Evolutionary conservation across 345 rosid species (phyloP).

Genomic region (Eutrema heterophyllum): DNA sequence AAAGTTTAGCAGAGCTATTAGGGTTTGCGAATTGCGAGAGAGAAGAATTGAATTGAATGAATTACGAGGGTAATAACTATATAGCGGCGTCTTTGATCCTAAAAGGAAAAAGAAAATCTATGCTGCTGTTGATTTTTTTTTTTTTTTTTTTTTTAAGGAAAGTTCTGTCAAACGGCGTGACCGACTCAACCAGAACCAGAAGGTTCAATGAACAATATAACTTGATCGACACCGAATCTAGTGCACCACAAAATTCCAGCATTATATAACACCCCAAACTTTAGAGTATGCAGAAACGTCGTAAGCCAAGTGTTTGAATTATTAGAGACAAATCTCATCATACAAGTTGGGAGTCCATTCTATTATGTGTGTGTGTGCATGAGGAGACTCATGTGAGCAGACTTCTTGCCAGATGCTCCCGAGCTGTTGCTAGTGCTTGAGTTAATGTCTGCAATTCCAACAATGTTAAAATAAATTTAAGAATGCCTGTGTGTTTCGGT

Average conservation of each 20-base stretch:
- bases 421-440: slow-evolving; percentile 34
- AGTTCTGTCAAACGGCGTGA: too few species aligned
- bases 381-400: slow-evolving; percentile 28
- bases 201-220: too few species aligned
- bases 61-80: too few species aligned
- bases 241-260: background rate
- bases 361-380: background rate
- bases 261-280: background rate
- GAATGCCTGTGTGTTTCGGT: background rate
- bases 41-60: too few species aligned
- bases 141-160: too few species aligned
- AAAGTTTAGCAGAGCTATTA: too few species aligned
- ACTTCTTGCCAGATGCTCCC: slow-evolving; percentile 33
- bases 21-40: too few species aligned
- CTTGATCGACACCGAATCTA: too few species aligned
- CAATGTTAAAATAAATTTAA: background rate
- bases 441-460: slow-evolving; percentile 28
- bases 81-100: too few species aligned
- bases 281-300: background rate
- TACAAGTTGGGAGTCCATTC: background rate
- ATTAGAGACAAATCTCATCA: slow-evolving; percentile 17
- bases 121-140: too few species aligned
- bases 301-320: background rate
- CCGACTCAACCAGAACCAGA: too few species aligned
- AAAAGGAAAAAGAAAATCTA: too few species aligned